Evolutionary conservation across 2,329 filamentous ascomycete species (phyloP).

Genomic region (Colletotrichum salicis): DNA sequence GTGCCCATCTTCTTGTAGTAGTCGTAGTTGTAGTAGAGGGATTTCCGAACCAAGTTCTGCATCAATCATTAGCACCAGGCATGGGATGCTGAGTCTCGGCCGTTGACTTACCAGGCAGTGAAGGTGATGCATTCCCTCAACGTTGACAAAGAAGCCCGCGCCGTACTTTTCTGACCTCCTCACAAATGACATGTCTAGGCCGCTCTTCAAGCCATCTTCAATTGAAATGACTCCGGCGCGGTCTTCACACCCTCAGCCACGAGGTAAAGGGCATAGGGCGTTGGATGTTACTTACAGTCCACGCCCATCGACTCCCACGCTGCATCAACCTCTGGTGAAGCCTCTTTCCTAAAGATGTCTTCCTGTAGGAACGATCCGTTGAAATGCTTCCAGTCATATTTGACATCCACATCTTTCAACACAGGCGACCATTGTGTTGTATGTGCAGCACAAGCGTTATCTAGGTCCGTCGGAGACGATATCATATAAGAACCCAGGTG

Average conservation of each 20-base stretch:
- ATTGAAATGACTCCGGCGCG: slow-evolving; percentile 59
- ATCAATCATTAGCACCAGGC: not conserved
- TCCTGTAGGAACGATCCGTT: slow-evolving; percentile 68
- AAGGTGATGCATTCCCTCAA: slow-evolving; percentile 66
- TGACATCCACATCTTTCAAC: slow-evolving; percentile 45
- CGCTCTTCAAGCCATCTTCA: slow-evolving; percentile 60
- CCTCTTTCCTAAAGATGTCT: slow-evolving; percentile 61
- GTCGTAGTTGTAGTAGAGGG: slow-evolving; percentile 68
- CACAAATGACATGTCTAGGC: slow-evolving; percentile 64
- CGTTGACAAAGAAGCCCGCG: slow-evolving; percentile 67
- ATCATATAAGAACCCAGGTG: slow-evolving; percentile 37
- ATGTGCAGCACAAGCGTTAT: slow-evolving; percentile 42
- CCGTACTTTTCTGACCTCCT: slow-evolving; percentile 65
- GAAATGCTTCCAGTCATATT: slow-evolving; percentile 52
- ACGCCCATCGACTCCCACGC: slow-evolving; percentile 60
- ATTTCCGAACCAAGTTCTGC: slow-evolving; percentile 68
- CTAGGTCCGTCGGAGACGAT: slow-evolving; percentile 31
- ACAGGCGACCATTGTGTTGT: slow-evolving; percentile 52
- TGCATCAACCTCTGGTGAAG: slow-evolving; percentile 63
- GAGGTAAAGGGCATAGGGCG: no score
- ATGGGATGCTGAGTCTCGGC: fast-evolving
- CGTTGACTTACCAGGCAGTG: slow-evolving; percentile 62
- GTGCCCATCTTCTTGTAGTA: slow-evolving; percentile 62
- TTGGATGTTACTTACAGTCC: slow-evolving; percentile 53
- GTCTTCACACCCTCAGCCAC: slow-evolving; percentile 44